Base-by-base conservation (phyloP, 345 rosid species). In the Rhodamnia argentea region DNA sequence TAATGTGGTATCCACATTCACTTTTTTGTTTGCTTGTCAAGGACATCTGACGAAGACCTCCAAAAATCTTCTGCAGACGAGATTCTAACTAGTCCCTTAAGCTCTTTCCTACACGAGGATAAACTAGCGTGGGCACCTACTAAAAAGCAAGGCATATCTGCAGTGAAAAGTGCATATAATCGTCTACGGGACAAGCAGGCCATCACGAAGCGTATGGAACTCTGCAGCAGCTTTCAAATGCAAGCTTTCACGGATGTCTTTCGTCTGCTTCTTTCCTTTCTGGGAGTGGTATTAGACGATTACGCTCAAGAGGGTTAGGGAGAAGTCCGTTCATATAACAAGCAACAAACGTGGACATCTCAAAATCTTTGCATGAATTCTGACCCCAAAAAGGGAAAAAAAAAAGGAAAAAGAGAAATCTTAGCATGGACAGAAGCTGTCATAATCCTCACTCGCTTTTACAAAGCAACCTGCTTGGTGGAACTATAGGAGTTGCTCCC, bases 141-240 rank as follows among this genome's bases (percentile, higher is more conserved):
- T 7, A 54, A 54, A 54, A 54, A 54, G 10, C 57, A 7, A 7
- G 4, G 24, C 24, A 18, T 20, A 18, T 18, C 20, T 2, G 7
- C 0, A 54, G 26, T 56, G 10, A 56, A 22, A 23, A 23, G n/a
- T 4, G 59, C 12, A 3, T 56, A 23, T 22, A 22, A 22, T 10
- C 0, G 4, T 23, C 9, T 22, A 22, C 0, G 26, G 4, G 59
- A 8, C 1, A 23, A 23, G 9, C n/a, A 3, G 12, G 9, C 7
- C 4, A 22, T 1, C 11, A 7, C 44, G 2, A 70, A 70, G 81
- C 20, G 26, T 4, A 5, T 10, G 18, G 47, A 37, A 37, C 81
- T 37, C 47, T 37, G 81, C 47, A 10, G 18, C 42, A 18, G 47
- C 81, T 70, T 37, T 32, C 47, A 32, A 1, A 70, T 11, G 0